Percentiles rank a stretch among this genome's conserved stretches.
phyloP scores from a whole-genome alignment of 306 rosid genomes.

The Rosa rugosa region DNA sequence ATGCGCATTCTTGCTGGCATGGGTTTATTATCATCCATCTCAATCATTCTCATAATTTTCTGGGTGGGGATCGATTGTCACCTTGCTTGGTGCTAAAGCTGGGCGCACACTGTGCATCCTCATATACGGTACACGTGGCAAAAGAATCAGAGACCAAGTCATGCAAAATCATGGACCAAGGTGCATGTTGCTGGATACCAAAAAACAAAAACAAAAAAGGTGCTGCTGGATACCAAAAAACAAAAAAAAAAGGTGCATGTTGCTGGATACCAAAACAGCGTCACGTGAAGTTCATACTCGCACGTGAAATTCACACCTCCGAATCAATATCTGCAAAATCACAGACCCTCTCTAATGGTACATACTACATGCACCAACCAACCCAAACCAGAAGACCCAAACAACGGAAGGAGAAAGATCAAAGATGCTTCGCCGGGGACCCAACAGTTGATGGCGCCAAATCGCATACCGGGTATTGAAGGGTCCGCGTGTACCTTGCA shows the following conservation, averaged over 20 bases:
- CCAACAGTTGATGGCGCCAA: slow-evolving; percentile 39
- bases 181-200: not conserved
- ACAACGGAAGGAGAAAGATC: not conserved
- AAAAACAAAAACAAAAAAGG: too few relatives aligned
- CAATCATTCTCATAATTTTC: slow-evolving; percentile 9
- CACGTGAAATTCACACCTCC: slow-evolving; percentile 28
- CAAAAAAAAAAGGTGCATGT: too few relatives aligned
- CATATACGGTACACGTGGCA: not conserved
- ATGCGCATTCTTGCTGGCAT: not conserved
- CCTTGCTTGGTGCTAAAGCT: not conserved
- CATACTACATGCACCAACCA: slow-evolving; percentile 8
- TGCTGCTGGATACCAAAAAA: not conserved
- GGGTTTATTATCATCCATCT: not conserved
- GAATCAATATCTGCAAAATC: not conserved
- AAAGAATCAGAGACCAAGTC: not conserved
- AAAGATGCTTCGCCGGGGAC: slow-evolving; percentile 28
- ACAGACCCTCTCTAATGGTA: not conserved
- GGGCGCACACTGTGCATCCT: not conserved
- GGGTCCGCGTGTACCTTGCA: slow-evolving; percentile 40
- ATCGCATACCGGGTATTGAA: slow-evolving; percentile 26
- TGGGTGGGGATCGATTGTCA: not conserved
- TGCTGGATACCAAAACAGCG: slow-evolving; percentile 6
- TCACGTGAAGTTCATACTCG: slow-evolving; percentile 48
- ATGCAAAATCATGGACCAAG: slow-evolving; percentile 8
- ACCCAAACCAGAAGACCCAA: not conserved